Base-by-base conservation (phyloP, 192 early-diverging fungal species). In the Lobosporangium transversale region DNA sequence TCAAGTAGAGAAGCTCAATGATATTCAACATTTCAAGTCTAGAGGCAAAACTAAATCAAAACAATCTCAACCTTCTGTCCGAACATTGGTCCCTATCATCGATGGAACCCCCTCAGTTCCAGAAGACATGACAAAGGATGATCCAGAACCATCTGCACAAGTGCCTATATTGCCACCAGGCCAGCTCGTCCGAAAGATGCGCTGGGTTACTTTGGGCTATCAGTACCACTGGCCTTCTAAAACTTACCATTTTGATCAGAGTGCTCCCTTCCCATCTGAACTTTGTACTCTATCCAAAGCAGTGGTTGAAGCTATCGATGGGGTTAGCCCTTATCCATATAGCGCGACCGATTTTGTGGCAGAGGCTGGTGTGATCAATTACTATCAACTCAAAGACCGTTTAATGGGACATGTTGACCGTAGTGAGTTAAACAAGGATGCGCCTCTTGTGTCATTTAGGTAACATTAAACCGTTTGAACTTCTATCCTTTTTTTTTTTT, bases 351-450 rank as follows among this genome's bases (percentile, higher is more conserved):
- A 82, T 33, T 97, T 86, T 70, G 79, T 70, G 37, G 82, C 93
- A 53, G 92, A 99, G 69, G 97, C 95, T 4, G 97, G 96, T 3
- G 94, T 99, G 1, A 70, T 99, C 31, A 99, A 99, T 78, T 97
- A 92, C 66, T 99, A 99, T 68, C 89, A 92, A 36, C 79, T 86
- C 47, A 83, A 87, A 24, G 92, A 96, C 60, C 80, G 90, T 5
- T 81, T 99, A 68, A 96, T 93, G 80, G 95, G 88, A 10, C 97
- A 99, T 79, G 95, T 97, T 32, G 97, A 99, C 75, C 84, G 88
- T 47, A 96, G 93, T 40, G 97, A 99, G 66, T 56, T 89, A 21
- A 94, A 94, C 69, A 92, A 89, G 83, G 86, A 89, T 37, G 92
- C 92, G 1, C 94, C 96, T 4, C 75, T 98, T 27, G 87, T 95